Conservation (phyloP, 2,329 filamentous ascomycete genomes). For the Colletotrichum sp. region DNA sequence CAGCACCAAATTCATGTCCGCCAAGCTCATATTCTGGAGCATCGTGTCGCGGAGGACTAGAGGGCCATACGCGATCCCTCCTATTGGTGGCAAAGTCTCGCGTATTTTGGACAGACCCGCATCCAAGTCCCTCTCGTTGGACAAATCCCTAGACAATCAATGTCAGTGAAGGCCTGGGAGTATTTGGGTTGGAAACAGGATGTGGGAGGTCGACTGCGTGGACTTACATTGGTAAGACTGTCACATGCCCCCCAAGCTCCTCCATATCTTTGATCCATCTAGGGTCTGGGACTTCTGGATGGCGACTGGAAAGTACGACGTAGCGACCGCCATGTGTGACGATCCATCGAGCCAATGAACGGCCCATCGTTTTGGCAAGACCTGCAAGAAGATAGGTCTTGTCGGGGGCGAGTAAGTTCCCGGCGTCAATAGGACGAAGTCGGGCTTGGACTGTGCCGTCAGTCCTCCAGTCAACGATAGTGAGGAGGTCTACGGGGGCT, state of each 20-base stretch:
- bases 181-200: background rate
- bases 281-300: constrained; percentile 24
- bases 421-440: background rate
- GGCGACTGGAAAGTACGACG: constrained; percentile 40
- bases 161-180: background rate
- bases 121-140: constrained; percentile 19
- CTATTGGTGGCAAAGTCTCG: constrained; percentile 35
- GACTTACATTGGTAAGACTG: constrained; percentile 11
- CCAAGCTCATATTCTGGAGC: constrained; percentile 31
- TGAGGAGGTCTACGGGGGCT: background rate
- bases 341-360: constrained; percentile 41
- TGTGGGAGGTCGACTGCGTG: background rate
- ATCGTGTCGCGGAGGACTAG: constrained; percentile 45
- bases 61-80: constrained; percentile 47
- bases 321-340: constrained; percentile 33
- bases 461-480: background rate
- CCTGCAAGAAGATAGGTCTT: constrained; percentile 37
- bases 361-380: constrained; percentile 32
- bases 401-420: constrained; percentile 17
- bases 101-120: constrained; percentile 15
- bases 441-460: background rate
- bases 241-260: background rate
- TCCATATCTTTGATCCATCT: constrained; percentile 4
- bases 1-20: constrained; percentile 27
- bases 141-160: background rate